These are phyloP conservation scores for Thecamonas trahens DNA, from an alignment of 78 protist genomes.

Conservation along the genomic window DNA sequence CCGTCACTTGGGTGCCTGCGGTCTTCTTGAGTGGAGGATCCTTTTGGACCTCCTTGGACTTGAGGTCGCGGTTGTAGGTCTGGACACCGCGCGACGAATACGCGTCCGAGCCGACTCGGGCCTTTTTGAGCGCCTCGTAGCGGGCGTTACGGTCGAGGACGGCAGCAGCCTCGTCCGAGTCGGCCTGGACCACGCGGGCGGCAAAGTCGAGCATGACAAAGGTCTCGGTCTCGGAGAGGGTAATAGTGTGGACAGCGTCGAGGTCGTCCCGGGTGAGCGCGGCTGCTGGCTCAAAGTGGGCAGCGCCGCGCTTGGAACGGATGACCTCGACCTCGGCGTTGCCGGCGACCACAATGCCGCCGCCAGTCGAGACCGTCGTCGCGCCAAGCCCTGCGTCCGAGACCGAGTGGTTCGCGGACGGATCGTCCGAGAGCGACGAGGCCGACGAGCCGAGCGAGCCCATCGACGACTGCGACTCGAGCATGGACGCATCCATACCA, in stretches of 20 bases:
- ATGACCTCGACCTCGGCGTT: not conserved
- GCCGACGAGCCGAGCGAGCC: too few species aligned
- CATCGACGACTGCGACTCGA: too few species aligned
- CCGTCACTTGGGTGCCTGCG: not conserved
- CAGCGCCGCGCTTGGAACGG: not conserved
- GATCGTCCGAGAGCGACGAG: too few species aligned
- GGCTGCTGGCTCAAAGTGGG: not conserved
- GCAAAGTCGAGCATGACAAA: not conserved
- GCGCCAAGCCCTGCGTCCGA: too few species aligned
- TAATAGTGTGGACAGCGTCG: not conserved
- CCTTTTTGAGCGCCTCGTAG: too few species aligned
- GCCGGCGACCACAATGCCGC: not conserved
- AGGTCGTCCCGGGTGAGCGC: not conserved
- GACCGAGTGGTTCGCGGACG: too few species aligned
- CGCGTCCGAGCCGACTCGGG: slow-evolving; percentile 1
- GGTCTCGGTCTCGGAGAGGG: slow-evolving; percentile 16
- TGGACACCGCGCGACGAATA: slow-evolving; percentile 26
- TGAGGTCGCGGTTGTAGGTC: slow-evolving; percentile 8
- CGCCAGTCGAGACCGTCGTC: too few species aligned
- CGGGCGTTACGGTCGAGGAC: not conserved
- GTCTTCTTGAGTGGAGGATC: not conserved
- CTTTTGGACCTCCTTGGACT: slow-evolving; percentile 20
- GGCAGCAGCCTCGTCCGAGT: not conserved
- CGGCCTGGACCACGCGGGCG: slow-evolving; percentile 2
- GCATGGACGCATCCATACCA: too few species aligned